Base-by-base conservation (phyloP, 768 basidiomycete species). In the Rhodotorula kratochvilovae region DNA sequence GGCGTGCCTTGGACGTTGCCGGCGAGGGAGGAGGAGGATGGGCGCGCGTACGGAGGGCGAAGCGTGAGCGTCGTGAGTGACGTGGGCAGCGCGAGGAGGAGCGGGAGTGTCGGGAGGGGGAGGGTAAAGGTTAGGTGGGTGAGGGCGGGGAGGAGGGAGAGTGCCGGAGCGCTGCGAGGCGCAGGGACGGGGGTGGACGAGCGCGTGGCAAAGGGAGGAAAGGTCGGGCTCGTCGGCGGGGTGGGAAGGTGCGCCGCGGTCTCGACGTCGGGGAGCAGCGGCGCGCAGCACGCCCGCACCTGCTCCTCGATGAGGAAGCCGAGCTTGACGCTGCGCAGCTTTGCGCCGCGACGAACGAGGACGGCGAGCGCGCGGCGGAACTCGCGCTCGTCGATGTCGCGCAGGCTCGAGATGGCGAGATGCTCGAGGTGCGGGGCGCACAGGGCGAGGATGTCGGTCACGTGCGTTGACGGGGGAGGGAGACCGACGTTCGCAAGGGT, bases 401-500 rank as follows among this genome's bases (percentile, higher is more conserved):
- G 63, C 33, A 73, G 33, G 6, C 48, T 46, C 31, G 67, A 69
- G 55, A 73, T 21, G 15, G 72, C 68, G 43, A 73, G 61, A 56
- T 58, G 55, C 56, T 61, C 31, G 31, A 73, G 63, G 10, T 60
- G 58, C 17, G 45, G 33, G 0, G 46, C 19, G n/a, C 51, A 43
- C 51, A 33, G 48, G 10, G 21, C 1, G 10, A 73, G 55, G 56
- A 73, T 29, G 13, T 35, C 35, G 48, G 60, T 42, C 21, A 73
- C 36, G 45, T 73, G 72, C 7, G 72, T 69, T 11, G 72, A 62
- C 25, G 72, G 72, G 0, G 55, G 27, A 6, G 72, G 72, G 21
- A 73, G 56, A 29, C 72, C 72, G 64, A 73, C 60, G 61, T 73
- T 73, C 3, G 72, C 65, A n/a, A 73, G 48, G 19, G 67, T 68